These are phyloP conservation scores for Backusella liffmaniae DNA, from an alignment of 192 early-diverging fungal genomes.

Conservation along the genomic window DNA sequence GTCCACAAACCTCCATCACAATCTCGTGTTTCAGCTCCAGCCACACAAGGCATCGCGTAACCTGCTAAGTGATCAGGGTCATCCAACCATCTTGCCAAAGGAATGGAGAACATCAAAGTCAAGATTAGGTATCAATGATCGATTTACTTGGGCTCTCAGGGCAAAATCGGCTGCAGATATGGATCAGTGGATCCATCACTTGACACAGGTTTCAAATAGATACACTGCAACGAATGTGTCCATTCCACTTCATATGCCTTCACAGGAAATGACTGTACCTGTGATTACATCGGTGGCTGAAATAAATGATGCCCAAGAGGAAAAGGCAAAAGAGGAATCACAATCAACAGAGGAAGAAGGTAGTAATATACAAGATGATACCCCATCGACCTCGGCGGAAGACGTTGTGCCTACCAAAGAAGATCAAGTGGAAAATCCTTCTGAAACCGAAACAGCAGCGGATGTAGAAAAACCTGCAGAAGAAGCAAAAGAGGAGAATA, in stretches of 20 bases:
- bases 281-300: not conserved
- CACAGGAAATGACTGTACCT: not conserved
- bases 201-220: conserved; percentile 10
- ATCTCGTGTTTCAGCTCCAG: conserved; percentile 29
- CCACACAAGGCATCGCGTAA: conserved; percentile 11
- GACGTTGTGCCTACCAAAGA: not conserved
- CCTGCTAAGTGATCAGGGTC: not conserved
- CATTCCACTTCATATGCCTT: not conserved
- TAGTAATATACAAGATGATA: not conserved
- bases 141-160: conserved; percentile 11
- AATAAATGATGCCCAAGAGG: not conserved
- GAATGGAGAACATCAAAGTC: conserved; percentile 4
- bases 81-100: not conserved
- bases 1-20: conserved; percentile 26
- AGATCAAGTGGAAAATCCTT: not conserved
- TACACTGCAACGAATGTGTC: not conserved
- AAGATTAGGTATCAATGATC: not conserved
- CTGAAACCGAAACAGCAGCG: not conserved
- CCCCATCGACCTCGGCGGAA: not conserved
- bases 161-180: conserved; percentile 25
- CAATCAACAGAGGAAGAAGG: not conserved
- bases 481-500: not conserved
- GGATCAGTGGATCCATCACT: conserved; percentile 19
- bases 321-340: too few relatives aligned
- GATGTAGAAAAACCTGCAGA: not conserved